A percentile compares a stretch with the other conserved stretches of the same genome.
phyloP scores from a whole-genome alignment of 768 basidiomycete species.

The Suillus clintonianus region DNA sequence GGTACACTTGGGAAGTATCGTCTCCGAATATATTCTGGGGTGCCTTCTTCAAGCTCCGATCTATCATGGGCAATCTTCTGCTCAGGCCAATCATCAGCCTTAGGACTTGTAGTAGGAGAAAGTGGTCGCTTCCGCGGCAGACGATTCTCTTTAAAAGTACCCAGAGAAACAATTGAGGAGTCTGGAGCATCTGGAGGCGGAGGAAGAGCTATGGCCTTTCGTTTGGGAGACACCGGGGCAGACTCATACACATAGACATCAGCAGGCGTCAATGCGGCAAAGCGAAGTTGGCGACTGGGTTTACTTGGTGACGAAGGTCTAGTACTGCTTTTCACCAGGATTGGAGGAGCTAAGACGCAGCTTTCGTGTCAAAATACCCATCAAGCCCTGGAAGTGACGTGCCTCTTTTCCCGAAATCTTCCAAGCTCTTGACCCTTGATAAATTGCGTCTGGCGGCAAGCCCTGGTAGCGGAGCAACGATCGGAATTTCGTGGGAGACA shows the following conservation, averaged over 20 bases:
- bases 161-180: slow-evolving; percentile 33
- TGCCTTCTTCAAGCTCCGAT: slow-evolving; percentile 60
- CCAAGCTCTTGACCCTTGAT: slow-evolving; percentile 32
- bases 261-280: slow-evolving; percentile 71
- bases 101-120: slow-evolving; percentile 4
- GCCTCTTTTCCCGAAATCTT: slow-evolving; percentile 26
- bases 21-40: slow-evolving; percentile 79
- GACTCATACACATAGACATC: slow-evolving; percentile 86
- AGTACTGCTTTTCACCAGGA: slow-evolving; percentile 50
- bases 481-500: slow-evolving; percentile 5
- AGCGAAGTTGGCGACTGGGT: slow-evolving; percentile 60
- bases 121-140: slow-evolving; percentile 13
- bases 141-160: slow-evolving; percentile 36
- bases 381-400: neutral
- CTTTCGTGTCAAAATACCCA: slow-evolving; percentile 1
- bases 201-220: slow-evolving; percentile 55
- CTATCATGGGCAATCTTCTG: neutral
- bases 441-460: slow-evolving; percentile 23
- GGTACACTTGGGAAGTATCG: slow-evolving; percentile 80
- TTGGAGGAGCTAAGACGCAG: slow-evolving; percentile 42
- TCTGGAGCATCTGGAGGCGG: slow-evolving; percentile 31
- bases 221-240: slow-evolving; percentile 74
- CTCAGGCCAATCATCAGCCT: neutral
- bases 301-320: slow-evolving; percentile 55
- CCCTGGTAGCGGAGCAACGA: neutral